These are phyloP conservation scores for Pilobolus umbonatus DNA, from an alignment of 192 early-diverging fungal species.

Conservation along the genomic window DNA sequence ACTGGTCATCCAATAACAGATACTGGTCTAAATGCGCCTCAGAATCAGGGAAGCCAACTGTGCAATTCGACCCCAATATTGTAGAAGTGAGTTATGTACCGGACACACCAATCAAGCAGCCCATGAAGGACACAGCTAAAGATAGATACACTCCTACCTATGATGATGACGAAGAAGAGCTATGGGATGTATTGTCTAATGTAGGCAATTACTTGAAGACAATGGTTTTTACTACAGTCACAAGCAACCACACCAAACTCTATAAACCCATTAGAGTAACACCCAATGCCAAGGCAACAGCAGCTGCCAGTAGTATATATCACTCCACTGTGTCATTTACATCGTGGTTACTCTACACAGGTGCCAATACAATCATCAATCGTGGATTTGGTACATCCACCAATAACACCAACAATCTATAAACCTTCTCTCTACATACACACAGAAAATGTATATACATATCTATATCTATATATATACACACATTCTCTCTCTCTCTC, in stretches of 20 bases:
- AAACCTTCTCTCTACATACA: no score
- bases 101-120: slow-evolving; percentile 18
- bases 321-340: no score
- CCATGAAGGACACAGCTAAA: neutral
- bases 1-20: neutral
- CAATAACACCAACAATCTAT: no score
- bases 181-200: neutral
- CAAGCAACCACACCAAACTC: no score
- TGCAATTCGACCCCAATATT: slow-evolving; percentile 24
- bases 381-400: no score
- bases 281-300: no score
- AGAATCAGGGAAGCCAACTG: slow-evolving; percentile 15
- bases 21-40: slow-evolving; percentile 16
- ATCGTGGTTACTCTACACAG: no score
- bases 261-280: slow-evolving; percentile 1
- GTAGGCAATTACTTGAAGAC: slow-evolving; percentile 1
- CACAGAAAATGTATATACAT: no score
- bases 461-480: no score
- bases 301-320: no score
- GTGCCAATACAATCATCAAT: no score
- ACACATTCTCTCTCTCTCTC: no score
- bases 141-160: neutral
- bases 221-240: neutral
- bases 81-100: slow-evolving; percentile 20
- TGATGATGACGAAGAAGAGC: slow-evolving; percentile 1